A percentile compares a stretch with the other conserved stretches of the same genome.
These are phyloP conservation scores for Lanmaoa rubissima DNA, from an alignment of 768 basidiomycete genomes.

Conservation along the genomic window DNA sequence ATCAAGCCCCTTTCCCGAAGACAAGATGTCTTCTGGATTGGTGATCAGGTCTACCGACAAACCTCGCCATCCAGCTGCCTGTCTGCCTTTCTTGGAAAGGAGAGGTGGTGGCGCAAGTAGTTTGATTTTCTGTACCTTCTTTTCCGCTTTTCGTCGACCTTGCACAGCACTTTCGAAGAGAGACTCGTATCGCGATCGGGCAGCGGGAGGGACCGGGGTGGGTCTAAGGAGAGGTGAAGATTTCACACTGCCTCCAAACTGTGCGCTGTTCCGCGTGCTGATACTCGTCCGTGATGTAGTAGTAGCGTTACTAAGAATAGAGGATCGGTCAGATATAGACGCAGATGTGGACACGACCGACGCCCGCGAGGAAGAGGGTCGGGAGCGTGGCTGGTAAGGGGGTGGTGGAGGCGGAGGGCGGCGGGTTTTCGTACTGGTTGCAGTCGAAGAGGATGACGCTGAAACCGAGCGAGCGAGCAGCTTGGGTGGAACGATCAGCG, in stretches of 20 bases:
- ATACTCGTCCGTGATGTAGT: slow-evolving; percentile 40
- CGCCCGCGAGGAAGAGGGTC: slow-evolving; percentile 36
- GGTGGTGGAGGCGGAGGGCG: slow-evolving; percentile 40
- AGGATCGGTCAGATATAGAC: slow-evolving; percentile 61
- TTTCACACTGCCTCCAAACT: slow-evolving; percentile 18
- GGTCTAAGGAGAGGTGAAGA: slow-evolving; percentile 44
- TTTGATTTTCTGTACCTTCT: slow-evolving; percentile 26
- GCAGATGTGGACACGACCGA: slow-evolving; percentile 38
- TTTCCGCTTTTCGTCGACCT: slow-evolving; percentile 42
- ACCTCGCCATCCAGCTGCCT: slow-evolving; percentile 74
- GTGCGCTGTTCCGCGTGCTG: slow-evolving; percentile 32
- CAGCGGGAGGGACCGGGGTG: slow-evolving; percentile 65
- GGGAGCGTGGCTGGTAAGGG: slow-evolving; percentile 25
- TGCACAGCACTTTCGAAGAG: slow-evolving; percentile 62
- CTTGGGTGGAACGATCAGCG: slow-evolving; percentile 25
- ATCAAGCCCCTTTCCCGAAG: slow-evolving; percentile 12
- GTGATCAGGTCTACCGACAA: slow-evolving; percentile 66
- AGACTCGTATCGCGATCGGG: slow-evolving; percentile 62
- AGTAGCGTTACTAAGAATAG: slow-evolving; percentile 50
- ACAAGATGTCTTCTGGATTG: slow-evolving; percentile 34
- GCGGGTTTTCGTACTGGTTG: slow-evolving; percentile 38
- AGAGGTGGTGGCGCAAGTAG: slow-evolving; percentile 37
- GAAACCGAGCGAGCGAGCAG: slow-evolving; percentile 34
- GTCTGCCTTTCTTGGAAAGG: slow-evolving; percentile 43
- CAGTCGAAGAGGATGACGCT: slow-evolving; percentile 36